A percentile compares a stretch with the other conserved stretches of the same genome.
Conservation (phyloP, 345 rosid genomes). For the Melaleuca alternifolia region DNA sequence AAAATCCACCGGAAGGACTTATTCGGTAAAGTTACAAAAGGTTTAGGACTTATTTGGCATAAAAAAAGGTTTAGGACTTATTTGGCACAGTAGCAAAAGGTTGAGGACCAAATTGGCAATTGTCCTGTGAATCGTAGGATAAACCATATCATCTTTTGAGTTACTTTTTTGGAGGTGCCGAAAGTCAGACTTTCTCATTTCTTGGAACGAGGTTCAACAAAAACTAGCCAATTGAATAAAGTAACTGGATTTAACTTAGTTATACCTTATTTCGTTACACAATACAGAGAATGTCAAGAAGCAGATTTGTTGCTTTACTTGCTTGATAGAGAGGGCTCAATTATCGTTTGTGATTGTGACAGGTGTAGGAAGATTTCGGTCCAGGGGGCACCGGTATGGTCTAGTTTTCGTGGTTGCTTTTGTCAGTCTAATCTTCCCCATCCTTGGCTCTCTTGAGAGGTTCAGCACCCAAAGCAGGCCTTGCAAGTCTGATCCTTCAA, state of each 20-base stretch:
- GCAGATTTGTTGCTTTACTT: not conserved
- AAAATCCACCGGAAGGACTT: too few species aligned
- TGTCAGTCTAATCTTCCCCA: not conserved
- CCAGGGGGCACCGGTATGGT: not conserved
- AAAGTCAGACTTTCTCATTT: too few species aligned
- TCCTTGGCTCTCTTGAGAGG: not conserved
- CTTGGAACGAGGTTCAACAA: too few species aligned
- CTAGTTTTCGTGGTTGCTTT: not conserved
- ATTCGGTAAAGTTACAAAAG: too few species aligned
- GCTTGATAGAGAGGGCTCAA: not conserved
- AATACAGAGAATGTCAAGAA: not conserved
- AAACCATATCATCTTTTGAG: too few species aligned
- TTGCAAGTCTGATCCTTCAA: not conserved
- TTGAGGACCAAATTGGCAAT: too few species aligned
- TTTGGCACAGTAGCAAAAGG: too few species aligned
- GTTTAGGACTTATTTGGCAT: too few species aligned
- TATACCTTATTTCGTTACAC: not conserved
- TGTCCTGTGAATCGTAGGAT: too few species aligned
- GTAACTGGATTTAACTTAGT: not conserved
- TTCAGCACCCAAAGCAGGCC: not conserved
- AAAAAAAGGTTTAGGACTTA: too few species aligned
- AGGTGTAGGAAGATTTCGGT: not conserved
- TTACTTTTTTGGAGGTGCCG: too few species aligned
- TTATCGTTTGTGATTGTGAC: not conserved
- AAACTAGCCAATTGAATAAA: not conserved